These are phyloP conservation scores for Alternaria consortialis DNA, from an alignment of 2,329 filamentous ascomycete species.

Conservation along the genomic window DNA sequence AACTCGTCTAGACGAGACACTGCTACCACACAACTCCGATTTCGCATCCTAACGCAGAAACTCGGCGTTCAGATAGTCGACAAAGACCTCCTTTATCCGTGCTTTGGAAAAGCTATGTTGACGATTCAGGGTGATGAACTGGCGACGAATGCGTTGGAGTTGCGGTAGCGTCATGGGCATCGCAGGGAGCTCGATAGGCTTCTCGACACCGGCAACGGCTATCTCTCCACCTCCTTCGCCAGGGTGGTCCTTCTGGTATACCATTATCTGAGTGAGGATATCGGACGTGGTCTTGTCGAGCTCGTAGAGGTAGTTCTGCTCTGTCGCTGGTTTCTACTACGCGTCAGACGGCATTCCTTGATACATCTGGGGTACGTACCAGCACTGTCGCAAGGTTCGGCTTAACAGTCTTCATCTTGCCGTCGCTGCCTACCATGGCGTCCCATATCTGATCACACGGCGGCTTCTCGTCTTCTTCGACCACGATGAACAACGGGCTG, in stretches of 20 bases:
- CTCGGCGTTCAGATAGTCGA: constrained; percentile 51
- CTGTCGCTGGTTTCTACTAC: constrained; percentile 64
- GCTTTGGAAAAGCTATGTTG: constrained; percentile 62
- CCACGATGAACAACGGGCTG: constrained; percentile 79
- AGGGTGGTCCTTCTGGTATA: constrained; percentile 71
- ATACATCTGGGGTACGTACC: constrained; percentile 44
- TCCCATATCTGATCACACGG: constrained; percentile 79
- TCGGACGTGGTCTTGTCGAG: constrained; percentile 82
- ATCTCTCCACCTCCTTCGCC: constrained; percentile 70
- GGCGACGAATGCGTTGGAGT: constrained; percentile 78
- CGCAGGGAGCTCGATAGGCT: constrained; percentile 71
- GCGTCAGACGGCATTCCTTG: constrained; percentile 5
- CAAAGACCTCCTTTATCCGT: constrained; percentile 50
- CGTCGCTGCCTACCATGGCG: constrained; percentile 67
- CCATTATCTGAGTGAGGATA: constrained; percentile 73
- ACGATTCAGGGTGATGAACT: constrained; percentile 80
- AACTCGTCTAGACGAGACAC: constrained; percentile 13
- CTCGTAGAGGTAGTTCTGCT: constrained; percentile 79
- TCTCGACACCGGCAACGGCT: constrained; percentile 61
- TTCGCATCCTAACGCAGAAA: constrained; percentile 39
- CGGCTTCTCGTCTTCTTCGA: constrained; percentile 76
- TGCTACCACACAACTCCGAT: constrained; percentile 6
- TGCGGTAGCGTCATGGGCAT: constrained; percentile 75
- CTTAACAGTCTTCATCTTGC: constrained; percentile 71
- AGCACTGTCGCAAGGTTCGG: constrained; percentile 80